Evolutionary conservation across 352 stramenopile genomes (phyloP).

Genomic region (Halophytophthora batemanensis): DNA sequence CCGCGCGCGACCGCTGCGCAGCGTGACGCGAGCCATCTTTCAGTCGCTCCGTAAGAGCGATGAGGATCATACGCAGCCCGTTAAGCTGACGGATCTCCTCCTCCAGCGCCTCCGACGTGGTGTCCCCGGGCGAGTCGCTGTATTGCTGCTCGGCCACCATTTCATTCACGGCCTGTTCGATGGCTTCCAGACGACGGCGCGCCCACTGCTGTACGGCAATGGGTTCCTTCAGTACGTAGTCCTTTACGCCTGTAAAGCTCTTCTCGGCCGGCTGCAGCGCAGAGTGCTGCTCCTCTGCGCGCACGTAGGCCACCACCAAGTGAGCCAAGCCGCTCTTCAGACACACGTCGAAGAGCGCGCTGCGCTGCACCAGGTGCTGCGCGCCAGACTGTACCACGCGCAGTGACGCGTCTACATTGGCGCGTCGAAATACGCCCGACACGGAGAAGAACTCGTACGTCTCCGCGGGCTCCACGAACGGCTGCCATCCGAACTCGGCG

Average conservation of each 20-base stretch:
- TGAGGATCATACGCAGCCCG: slow-evolving; percentile 60
- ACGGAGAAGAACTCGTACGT: slow-evolving; percentile 86
- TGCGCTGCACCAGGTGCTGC: slow-evolving; percentile 56
- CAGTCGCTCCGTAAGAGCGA: slow-evolving; percentile 64
- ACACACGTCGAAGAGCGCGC: slow-evolving; percentile 75
- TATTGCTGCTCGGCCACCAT: slow-evolving; percentile 49
- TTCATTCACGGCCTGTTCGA: slow-evolving; percentile 56
- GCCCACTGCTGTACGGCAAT: slow-evolving; percentile 82
- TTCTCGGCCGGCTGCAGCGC: slow-evolving; percentile 13
- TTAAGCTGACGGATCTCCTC: slow-evolving; percentile 55
- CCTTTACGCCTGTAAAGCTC: slow-evolving; percentile 30
- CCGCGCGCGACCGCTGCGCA: slow-evolving; percentile 26
- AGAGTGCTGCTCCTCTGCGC: slow-evolving; percentile 28
- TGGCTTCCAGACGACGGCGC: slow-evolving; percentile 44
- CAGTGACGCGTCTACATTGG: slow-evolving; percentile 57
- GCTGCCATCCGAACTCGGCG: slow-evolving; percentile 72
- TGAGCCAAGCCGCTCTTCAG: slow-evolving; percentile 65
- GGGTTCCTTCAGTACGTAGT: slow-evolving; percentile 75
- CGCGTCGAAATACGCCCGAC: slow-evolving; percentile 66
- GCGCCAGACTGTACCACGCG: slow-evolving; percentile 25
- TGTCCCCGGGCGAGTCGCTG: slow-evolving; percentile 28
- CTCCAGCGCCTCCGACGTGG: slow-evolving; percentile 37
- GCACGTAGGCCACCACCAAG: slow-evolving; percentile 71
- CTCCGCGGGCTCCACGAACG: slow-evolving; percentile 76
- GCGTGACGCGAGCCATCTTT: slow-evolving; percentile 60